Percentiles rank a stretch among this genome's conserved stretches.
Conservation (phyloP, 2,329 filamentous ascomycete species). For the Lecanicillium sp. region DNA sequence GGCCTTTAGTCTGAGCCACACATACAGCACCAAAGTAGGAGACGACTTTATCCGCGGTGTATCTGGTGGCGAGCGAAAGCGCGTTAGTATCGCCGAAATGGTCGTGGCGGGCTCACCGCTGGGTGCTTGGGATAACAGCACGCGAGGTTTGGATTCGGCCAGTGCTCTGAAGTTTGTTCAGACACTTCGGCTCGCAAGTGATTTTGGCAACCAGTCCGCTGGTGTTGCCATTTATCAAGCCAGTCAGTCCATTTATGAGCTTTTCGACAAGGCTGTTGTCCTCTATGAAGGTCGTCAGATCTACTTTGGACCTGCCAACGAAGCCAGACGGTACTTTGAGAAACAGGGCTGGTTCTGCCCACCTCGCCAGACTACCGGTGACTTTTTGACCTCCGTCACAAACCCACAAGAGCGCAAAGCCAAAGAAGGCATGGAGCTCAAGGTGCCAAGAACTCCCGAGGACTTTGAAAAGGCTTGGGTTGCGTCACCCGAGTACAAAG, state of each 20-base stretch:
- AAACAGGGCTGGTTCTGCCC: slow-evolving; percentile 63
- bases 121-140: slow-evolving; percentile 64
- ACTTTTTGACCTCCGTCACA: slow-evolving; percentile 64
- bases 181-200: slow-evolving; percentile 55
- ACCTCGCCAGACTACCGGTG: slow-evolving; percentile 57
- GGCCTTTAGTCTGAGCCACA: slow-evolving; percentile 65
- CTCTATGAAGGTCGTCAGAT: slow-evolving; percentile 73
- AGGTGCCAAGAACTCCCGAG: slow-evolving; percentile 59
- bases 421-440: slow-evolving; percentile 49
- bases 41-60: slow-evolving; percentile 67
- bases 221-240: slow-evolving; percentile 68
- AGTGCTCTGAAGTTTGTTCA: slow-evolving; percentile 69
- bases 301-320: slow-evolving; percentile 57
- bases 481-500: slow-evolving; percentile 34
- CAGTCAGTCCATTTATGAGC: slow-evolving; percentile 59
- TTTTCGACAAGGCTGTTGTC: slow-evolving; percentile 69
- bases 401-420: slow-evolving; percentile 52
- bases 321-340: slow-evolving; percentile 59
- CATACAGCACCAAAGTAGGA: slow-evolving; percentile 65
- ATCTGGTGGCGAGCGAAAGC: slow-evolving; percentile 65
- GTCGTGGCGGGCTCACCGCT: slow-evolving; percentile 54
- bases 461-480: slow-evolving; percentile 53
- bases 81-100: slow-evolving; percentile 76
- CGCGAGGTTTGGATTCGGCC: slow-evolving; percentile 63
- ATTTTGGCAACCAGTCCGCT: slow-evolving; percentile 54